Evolutionary conservation across 2,329 filamentous ascomycete genomes (phyloP).

Genomic region (Aspergillus transmontanensis): DNA sequence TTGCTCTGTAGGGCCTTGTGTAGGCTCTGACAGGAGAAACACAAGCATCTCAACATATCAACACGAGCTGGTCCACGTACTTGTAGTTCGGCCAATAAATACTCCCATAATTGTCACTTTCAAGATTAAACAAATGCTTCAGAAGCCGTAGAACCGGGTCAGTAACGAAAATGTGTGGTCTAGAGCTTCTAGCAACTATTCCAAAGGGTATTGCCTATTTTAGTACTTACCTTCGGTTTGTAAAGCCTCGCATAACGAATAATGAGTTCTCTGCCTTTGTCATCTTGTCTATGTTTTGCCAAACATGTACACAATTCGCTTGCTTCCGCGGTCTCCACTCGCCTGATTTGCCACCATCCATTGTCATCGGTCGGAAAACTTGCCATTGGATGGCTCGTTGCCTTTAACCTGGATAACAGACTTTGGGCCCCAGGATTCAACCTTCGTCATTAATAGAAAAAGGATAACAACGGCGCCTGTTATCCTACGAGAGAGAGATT

Average conservation of each 20-base stretch:
- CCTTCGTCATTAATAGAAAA: background rate
- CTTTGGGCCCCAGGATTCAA: background rate
- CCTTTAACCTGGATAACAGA: background rate
- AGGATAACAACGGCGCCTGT: background rate
- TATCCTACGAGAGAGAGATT: background rate
- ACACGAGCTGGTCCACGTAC: background rate
- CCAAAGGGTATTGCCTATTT: background rate
- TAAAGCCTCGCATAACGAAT: background rate
- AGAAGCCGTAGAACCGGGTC: background rate
- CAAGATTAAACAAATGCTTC: background rate
- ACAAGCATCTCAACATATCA: too few relatives aligned
- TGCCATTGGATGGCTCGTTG: background rate
- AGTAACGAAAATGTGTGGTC: background rate
- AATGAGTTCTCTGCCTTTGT: background rate
- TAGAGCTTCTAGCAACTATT: too few relatives aligned
- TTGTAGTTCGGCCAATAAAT: background rate
- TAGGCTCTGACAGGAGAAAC: background rate
- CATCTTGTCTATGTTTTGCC: background rate
- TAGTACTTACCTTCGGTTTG: background rate
- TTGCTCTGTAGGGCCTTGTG: background rate
- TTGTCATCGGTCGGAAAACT: background rate
- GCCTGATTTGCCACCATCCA: background rate
- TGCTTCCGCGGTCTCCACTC: background rate
- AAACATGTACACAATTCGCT: background rate
- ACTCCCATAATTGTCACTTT: background rate